Evolutionary conservation across 768 basidiomycete genomes (phyloP).

Genomic region (Mycena filopes): DNA sequence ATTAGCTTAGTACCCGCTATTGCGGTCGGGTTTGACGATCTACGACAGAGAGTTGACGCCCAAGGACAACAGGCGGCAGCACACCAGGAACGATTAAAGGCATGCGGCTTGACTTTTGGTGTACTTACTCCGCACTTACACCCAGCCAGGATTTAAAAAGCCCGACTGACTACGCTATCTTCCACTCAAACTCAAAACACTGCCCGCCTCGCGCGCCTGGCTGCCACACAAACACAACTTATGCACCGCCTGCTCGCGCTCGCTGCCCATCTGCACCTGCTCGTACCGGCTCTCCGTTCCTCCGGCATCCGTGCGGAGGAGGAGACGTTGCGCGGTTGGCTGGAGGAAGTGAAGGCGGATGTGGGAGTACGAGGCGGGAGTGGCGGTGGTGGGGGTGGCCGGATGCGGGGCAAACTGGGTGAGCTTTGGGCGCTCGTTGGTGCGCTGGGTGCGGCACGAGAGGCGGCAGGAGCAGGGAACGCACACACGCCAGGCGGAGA

Average conservation of each 20-base stretch:
- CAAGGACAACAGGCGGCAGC: constrained; percentile 73
- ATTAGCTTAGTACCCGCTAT: constrained; percentile 44
- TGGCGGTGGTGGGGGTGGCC: constrained; percentile 51
- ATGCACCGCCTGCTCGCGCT: constrained; percentile 75
- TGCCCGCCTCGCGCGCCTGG: constrained; percentile 71
- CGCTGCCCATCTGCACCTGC: constrained; percentile 80
- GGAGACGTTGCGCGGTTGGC: constrained; percentile 72
- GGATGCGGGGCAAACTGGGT: constrained; percentile 78
- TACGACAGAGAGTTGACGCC: constrained; percentile 81
- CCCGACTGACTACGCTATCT: constrained; percentile 67
- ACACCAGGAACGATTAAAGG: constrained; percentile 76
- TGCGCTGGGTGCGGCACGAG: constrained; percentile 70
- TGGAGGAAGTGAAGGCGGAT: constrained; percentile 84
- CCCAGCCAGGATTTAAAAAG: constrained; percentile 68
- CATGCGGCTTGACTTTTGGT: constrained; percentile 33
- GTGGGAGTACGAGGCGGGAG: constrained; percentile 51
- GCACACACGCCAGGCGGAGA: constrained; percentile 13
- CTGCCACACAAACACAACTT: constrained; percentile 73
- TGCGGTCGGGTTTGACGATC: constrained; percentile 84
- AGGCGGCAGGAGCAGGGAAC: constrained; percentile 34
- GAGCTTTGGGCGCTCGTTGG: constrained; percentile 90
- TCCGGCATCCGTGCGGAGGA: constrained; percentile 84
- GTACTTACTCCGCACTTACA: constrained; percentile 16
- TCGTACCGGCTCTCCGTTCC: constrained; percentile 81
- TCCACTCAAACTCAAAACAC: constrained; percentile 73